Percentiles rank a stretch among this genome's conserved stretches.
Evolutionary conservation across 805 yeast species (phyloP).

Genomic region (Pichia nakasei): DNA sequence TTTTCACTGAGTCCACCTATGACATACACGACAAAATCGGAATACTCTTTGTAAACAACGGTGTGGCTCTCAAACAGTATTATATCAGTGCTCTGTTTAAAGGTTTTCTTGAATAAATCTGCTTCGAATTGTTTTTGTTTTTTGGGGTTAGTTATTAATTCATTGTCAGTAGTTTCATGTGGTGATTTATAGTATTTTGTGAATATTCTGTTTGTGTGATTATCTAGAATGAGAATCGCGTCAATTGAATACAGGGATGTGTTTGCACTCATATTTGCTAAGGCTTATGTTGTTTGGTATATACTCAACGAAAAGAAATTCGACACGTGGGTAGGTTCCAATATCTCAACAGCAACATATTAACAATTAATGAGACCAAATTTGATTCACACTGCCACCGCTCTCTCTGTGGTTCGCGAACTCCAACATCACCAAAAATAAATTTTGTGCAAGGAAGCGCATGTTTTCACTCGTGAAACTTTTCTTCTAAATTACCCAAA

Average conservation of each 20-base stretch:
- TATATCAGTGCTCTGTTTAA: constrained; percentile 72
- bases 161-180: constrained; percentile 32
- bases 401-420: too few relatives aligned
- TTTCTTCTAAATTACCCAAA: too few relatives aligned
- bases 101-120: constrained; percentile 63
- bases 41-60: constrained; percentile 77
- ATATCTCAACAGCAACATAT: too few relatives aligned
- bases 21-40: constrained; percentile 65
- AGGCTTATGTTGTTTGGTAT: too few relatives aligned
- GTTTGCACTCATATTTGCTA: constrained; percentile 17
- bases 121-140: constrained; percentile 75
- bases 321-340: too few relatives aligned
- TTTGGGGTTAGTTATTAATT: constrained; percentile 28
- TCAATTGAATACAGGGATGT: constrained; percentile 70
- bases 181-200: constrained; percentile 80
- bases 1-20: constrained; percentile 76
- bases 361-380: too few relatives aligned
- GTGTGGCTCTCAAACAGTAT: constrained; percentile 69
- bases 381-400: too few relatives aligned
- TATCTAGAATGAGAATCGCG: constrained; percentile 74
- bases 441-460: too few relatives aligned
- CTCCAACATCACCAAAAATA: too few relatives aligned
- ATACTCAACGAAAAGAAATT: too few relatives aligned
- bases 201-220: constrained; percentile 68
- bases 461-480: too few relatives aligned